These are phyloP conservation scores for Mucor saturninus DNA, from an alignment of 371 early-diverging fungal species.

Conservation along the genomic window DNA sequence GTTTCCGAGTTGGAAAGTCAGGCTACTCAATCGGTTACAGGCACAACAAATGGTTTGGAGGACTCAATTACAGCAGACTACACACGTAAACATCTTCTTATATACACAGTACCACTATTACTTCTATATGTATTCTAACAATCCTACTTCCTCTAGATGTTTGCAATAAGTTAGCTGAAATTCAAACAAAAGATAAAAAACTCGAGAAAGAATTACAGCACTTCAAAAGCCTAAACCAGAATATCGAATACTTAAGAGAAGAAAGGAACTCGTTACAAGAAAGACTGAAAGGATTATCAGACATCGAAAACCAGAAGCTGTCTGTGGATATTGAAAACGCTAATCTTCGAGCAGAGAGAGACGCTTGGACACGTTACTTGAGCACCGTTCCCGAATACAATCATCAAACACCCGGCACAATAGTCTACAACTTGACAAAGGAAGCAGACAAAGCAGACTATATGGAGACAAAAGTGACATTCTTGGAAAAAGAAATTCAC, in stretches of 20 bases:
- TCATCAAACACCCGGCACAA: slow-evolving; percentile 29
- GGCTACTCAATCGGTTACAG: neutral
- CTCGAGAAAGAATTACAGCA: slow-evolving; percentile 37
- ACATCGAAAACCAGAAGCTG: slow-evolving; percentile 33
- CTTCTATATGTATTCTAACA: too few relatives aligned
- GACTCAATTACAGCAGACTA: neutral
- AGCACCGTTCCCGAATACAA: slow-evolving; percentile 31
- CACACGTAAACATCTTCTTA: neutral
- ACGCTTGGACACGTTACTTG: slow-evolving; percentile 22
- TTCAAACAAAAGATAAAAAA: slow-evolving; percentile 29
- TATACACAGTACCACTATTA: too few relatives aligned
- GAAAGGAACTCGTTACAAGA: slow-evolving; percentile 31
- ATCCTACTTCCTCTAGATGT: neutral
- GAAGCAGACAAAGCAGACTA: slow-evolving; percentile 27
- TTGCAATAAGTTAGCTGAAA: neutral
- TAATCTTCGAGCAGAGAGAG: slow-evolving; percentile 36
- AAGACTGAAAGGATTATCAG: slow-evolving; percentile 31
- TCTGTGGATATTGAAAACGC: slow-evolving; percentile 43
- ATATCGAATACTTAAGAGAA: slow-evolving; percentile 41
- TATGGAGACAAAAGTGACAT: slow-evolving; percentile 24
- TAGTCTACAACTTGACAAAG: slow-evolving; percentile 30
- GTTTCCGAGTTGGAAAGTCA: neutral
- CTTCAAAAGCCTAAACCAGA: slow-evolving; percentile 40
- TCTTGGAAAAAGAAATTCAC: slow-evolving; percentile 16
- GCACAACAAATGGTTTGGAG: neutral